A percentile compares a stretch with the other conserved stretches of the same genome.
These are phyloP conservation scores for Phyllosticta capitalensis DNA, from an alignment of 2,329 filamentous ascomycete species.

Conservation along the genomic window DNA sequence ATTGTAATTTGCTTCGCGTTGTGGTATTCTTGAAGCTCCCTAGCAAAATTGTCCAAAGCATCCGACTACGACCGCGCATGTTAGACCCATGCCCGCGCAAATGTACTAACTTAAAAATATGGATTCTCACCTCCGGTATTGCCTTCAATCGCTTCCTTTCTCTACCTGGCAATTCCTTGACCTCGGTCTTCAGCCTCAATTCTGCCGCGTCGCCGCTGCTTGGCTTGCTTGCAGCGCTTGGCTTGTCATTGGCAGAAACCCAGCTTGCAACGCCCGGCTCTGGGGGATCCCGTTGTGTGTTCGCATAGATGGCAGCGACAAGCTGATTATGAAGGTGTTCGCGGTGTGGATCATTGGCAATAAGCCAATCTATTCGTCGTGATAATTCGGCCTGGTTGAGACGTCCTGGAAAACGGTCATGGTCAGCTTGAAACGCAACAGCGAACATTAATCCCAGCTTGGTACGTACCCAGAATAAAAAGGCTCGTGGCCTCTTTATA, in stretches of 20 bases:
- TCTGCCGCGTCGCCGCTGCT: slow-evolving; percentile 50
- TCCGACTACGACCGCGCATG: slow-evolving; percentile 7
- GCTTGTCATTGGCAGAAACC: slow-evolving; percentile 65
- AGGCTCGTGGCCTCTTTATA: slow-evolving; percentile 50
- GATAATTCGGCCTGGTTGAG: slow-evolving; percentile 53
- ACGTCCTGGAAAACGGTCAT: slow-evolving; percentile 33
- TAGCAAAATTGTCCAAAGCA: slow-evolving; percentile 14
- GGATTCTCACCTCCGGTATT: slow-evolving; percentile 38
- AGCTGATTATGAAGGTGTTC: slow-evolving; percentile 55
- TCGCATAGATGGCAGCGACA: slow-evolving; percentile 49
- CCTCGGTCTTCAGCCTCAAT: slow-evolving; percentile 53
- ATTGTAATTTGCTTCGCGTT: slow-evolving; percentile 34
- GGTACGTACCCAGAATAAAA: slow-evolving; percentile 46
- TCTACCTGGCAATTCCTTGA: slow-evolving; percentile 52
- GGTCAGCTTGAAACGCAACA: not conserved
- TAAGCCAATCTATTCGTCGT: slow-evolving; percentile 45
- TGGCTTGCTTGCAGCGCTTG: slow-evolving; percentile 57
- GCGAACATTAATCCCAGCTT: not conserved
- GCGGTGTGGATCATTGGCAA: slow-evolving; percentile 42
- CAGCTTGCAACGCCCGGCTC: slow-evolving; percentile 54
- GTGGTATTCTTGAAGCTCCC: slow-evolving; percentile 25
- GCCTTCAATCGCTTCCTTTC: slow-evolving; percentile 51
- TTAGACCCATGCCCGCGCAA: slow-evolving; percentile 9
- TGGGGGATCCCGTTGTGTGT: slow-evolving; percentile 50
- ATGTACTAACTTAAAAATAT: not conserved